Evolutionary conservation across 164 flowering plant species (phyloP).

Genomic region (Chimonanthus salicifolius): DNA sequence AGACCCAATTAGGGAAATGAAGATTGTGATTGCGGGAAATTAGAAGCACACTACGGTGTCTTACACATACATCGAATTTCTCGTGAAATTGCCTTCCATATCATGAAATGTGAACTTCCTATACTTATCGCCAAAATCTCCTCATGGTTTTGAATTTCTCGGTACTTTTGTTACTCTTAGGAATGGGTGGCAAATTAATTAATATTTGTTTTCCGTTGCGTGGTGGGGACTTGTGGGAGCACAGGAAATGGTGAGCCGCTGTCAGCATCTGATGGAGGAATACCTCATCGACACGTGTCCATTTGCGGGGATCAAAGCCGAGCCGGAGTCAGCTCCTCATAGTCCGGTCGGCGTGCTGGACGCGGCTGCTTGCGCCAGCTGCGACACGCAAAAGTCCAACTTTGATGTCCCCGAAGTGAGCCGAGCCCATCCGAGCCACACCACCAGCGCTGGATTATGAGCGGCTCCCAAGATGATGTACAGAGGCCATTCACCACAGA

Average conservation of each 20-base stretch:
- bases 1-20: neutral
- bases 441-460: slow-evolving; percentile 30
- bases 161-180: too few species aligned
- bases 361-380: slow-evolving; percentile 57
- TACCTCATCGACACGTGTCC: slow-evolving; percentile 58
- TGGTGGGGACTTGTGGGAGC: neutral
- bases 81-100: too few species aligned
- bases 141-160: too few species aligned
- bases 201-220: too few species aligned
- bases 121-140: too few species aligned
- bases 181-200: too few species aligned
- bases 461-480: slow-evolving; percentile 23
- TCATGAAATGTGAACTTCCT: too few species aligned
- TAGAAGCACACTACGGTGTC: neutral
- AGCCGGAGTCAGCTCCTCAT: slow-evolving; percentile 25
- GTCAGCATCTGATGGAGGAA: slow-evolving; percentile 63
- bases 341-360: slow-evolving; percentile 65
- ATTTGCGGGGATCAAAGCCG: slow-evolving; percentile 11
- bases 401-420: slow-evolving; percentile 15
- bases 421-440: slow-evolving; percentile 27
- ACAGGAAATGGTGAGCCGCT: slow-evolving; percentile 57
- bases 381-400: slow-evolving; percentile 35
- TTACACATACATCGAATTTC: too few species aligned
- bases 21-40: neutral
- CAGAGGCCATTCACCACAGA: slow-evolving; percentile 15